Conservation (phyloP, 768 basidiomycete genomes). For the Ephemerocybe angulata region DNA sequence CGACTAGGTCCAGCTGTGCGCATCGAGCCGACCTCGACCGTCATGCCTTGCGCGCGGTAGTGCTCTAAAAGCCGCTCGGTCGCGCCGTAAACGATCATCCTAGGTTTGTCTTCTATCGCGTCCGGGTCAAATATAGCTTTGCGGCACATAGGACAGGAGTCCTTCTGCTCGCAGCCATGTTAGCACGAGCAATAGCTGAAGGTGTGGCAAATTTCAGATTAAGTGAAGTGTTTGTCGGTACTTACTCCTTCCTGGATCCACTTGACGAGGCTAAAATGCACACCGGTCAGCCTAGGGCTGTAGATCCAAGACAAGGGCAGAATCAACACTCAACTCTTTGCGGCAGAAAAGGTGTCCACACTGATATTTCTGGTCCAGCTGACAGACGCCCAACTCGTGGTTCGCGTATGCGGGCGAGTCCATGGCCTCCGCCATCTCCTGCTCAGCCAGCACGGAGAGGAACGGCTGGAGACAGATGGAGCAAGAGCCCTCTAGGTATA, state of each 20-base stretch:
- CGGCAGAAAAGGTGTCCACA: not conserved
- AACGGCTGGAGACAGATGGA: constrained; percentile 74
- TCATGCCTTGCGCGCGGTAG: not conserved
- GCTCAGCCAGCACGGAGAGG: constrained; percentile 66
- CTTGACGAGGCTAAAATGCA: not conserved
- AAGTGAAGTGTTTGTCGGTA: constrained; percentile 49
- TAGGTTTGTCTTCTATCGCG: not conserved
- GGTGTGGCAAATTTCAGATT: not conserved
- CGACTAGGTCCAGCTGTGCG: not conserved
- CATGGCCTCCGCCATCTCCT: constrained; percentile 70
- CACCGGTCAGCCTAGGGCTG: not conserved
- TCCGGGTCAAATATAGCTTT: constrained; percentile 11
- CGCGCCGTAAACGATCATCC: not conserved
- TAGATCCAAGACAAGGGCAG: too few species aligned
- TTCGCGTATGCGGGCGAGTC: constrained; percentile 70
- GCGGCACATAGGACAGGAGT: constrained; percentile 15
- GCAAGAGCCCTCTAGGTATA: constrained; percentile 57
- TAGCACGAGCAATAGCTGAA: not conserved
- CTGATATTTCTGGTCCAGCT: constrained; percentile 30
- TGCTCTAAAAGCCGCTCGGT: not conserved
- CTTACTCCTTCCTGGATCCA: constrained; percentile 54
- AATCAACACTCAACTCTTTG: not conserved
- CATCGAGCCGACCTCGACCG: not conserved
- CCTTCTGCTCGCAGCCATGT: constrained; percentile 5
- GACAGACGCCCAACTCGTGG: constrained; percentile 66